phyloP scores from a whole-genome alignment of 2,329 filamentous ascomycete genomes.

The Intubia oerlemansii region DNA sequence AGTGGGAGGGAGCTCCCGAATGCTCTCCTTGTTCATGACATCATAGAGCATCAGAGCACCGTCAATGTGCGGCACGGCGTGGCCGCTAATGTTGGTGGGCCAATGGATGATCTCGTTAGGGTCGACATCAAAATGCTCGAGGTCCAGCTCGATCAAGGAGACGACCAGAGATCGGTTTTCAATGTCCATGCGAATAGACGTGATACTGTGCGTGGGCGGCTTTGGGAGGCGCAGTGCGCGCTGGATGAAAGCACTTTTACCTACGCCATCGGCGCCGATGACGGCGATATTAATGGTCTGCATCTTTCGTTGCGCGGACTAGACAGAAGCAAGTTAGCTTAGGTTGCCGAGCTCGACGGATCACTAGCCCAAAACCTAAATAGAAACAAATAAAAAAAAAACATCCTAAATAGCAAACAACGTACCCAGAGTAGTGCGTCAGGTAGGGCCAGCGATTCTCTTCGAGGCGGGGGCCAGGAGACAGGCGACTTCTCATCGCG shows the following conservation, averaged over 20 bases:
- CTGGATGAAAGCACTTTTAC: constrained; percentile 48
- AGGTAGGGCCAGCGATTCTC: too few relatives aligned
- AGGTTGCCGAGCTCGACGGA: too few relatives aligned
- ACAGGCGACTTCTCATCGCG: too few relatives aligned
- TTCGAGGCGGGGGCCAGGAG: too few relatives aligned
- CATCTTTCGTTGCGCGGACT: too few relatives aligned
- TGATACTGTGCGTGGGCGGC: constrained; percentile 30
- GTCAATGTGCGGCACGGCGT: constrained; percentile 54
- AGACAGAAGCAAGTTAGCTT: too few relatives aligned
- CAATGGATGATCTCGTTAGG: constrained; percentile 38
- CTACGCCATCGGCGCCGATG: constrained; percentile 43
- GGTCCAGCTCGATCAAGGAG: constrained; percentile 42
- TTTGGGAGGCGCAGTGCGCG: constrained; percentile 33
- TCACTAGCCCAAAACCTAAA: too few relatives aligned
- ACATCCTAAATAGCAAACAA: too few relatives aligned
- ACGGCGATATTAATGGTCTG: constrained; percentile 43
- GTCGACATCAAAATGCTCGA: constrained; percentile 41
- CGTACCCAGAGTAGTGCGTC: too few relatives aligned
- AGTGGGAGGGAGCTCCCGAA: constrained; percentile 52
- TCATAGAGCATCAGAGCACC: constrained; percentile 77
- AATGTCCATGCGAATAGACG: constrained; percentile 33
- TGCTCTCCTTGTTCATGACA: constrained; percentile 56
- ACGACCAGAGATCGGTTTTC: constrained; percentile 36
- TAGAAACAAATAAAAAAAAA: too few relatives aligned
- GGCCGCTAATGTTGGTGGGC: constrained; percentile 47